Evolutionary conservation across 306 rosid species (phyloP).

Genomic region (Cucumis hystrix): DNA sequence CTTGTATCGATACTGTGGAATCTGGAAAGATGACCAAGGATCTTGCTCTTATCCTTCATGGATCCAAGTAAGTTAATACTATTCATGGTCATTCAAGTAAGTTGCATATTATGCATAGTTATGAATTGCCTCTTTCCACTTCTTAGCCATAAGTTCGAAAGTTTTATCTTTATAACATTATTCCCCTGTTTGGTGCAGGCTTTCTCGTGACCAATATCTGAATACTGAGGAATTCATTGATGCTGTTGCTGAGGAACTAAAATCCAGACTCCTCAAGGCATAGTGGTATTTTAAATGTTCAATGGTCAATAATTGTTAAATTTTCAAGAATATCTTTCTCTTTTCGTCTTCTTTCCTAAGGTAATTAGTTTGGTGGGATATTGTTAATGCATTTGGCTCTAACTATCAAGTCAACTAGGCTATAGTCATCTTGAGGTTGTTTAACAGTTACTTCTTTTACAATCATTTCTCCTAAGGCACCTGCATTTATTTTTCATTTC

Average conservation of each 20-base stretch:
- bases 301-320: background rate
- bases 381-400: background rate
- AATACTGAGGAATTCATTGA: constrained; percentile 89
- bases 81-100: constrained; percentile 32
- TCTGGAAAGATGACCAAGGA: constrained; percentile 96
- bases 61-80: constrained; percentile 48
- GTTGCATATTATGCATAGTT: constrained; percentile 1
- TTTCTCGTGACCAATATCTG: constrained; percentile 59
- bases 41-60: constrained; percentile 85
- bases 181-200: constrained; percentile 30
- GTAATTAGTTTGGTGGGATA: background rate
- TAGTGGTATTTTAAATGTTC: constrained; percentile 6
- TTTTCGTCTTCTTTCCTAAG: background rate
- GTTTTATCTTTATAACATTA: background rate
- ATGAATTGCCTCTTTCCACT: background rate
- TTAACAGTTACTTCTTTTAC: background rate
- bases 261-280: constrained; percentile 33
- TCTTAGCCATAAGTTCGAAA: background rate
- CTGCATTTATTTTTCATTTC: background rate
- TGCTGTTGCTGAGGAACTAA: constrained; percentile 66
- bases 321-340: background rate
- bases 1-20: constrained; percentile 79
- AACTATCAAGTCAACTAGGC: background rate
- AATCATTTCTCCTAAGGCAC: background rate
- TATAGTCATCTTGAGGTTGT: background rate